Conservation (phyloP, 202 grass and related monocot genomes). For the Hordeum pubiflorum region DNA sequence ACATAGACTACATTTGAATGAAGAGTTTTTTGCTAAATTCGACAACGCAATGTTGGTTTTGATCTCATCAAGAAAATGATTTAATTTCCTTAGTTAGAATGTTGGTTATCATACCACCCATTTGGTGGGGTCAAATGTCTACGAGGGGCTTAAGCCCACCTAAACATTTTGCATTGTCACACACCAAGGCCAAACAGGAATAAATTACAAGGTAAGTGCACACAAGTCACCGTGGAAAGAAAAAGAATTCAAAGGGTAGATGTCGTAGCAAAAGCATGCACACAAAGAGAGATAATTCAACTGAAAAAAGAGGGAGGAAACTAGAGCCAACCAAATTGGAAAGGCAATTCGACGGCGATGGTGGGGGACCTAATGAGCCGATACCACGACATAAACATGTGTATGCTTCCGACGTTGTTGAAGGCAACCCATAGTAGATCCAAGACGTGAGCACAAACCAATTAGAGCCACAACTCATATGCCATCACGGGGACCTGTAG, state of each 20-base stretch:
- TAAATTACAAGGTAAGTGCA: background rate
- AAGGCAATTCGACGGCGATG: background rate
- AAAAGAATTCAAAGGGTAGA: background rate
- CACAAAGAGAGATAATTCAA: background rate
- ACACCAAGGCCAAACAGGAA: background rate
- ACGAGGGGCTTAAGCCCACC: background rate
- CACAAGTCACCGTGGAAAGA: background rate
- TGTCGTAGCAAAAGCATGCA: background rate
- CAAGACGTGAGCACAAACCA: background rate
- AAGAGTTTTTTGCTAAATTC: background rate
- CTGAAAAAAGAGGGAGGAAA: background rate
- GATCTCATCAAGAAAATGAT: background rate
- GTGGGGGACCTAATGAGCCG: background rate
- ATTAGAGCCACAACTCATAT: background rate
- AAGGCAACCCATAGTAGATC: background rate
- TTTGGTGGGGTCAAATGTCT: background rate
- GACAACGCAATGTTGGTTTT: background rate
- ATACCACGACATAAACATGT: background rate
- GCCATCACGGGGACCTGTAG: background rate
- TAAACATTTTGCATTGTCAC: background rate
- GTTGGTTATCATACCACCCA: background rate
- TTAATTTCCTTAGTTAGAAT: background rate
- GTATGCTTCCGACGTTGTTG: background rate
- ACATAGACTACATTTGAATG: background rate
- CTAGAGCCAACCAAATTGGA: background rate